Evolutionary conservation across 2,329 filamentous ascomycete species (phyloP), one percentile per base, ranked within the genome.

Genomic region (Epichloe gansuensis): DNA sequence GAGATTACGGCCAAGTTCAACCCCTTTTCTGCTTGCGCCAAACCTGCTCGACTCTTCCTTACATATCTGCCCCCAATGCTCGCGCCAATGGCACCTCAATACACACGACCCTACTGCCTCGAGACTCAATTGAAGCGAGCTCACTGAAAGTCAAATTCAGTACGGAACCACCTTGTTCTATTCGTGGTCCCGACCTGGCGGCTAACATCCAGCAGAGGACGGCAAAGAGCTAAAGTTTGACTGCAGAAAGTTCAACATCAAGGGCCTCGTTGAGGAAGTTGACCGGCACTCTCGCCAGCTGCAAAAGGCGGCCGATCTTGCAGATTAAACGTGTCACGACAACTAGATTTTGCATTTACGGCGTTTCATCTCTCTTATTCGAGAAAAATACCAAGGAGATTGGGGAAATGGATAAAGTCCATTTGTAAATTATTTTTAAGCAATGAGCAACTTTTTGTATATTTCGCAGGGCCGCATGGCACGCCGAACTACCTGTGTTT

Each of bases 191-290:
- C 21, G 45, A 2, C 44, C 8, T 31, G 23, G n/a, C 6, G 44
- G 52, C 63, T 64, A 59, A 67, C 60, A 57, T 42, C 17, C 5
- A 21, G 23, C 65, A 94, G 88, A 95, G 77, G 93, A 96, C 65
- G 93, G 93, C 61, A 95, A 91, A 72, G 85, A 94, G 63, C 81
- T 97, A 73, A 81, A 82, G 37, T 78, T 97, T 41, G 83, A 95
- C 65, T 78, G 88, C 59, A 83, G 88, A 60, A 86, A 85, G 68
- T 75, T 91, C 71, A 86, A 83, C 60, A 91, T 97, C 65, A 87
- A 88, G 66, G 86, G 90, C 63, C 80, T 97, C 21, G 77, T 91
- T 54, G 87, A 90, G 67, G 90, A 97, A 69, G 83, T 95, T 45
- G 87, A 96, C 67, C 78, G 93, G 62, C 89, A 97, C 72, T 95